phyloP scores from a whole-genome alignment of 768 basidiomycete genomes.

The Boletus reticulatus region DNA sequence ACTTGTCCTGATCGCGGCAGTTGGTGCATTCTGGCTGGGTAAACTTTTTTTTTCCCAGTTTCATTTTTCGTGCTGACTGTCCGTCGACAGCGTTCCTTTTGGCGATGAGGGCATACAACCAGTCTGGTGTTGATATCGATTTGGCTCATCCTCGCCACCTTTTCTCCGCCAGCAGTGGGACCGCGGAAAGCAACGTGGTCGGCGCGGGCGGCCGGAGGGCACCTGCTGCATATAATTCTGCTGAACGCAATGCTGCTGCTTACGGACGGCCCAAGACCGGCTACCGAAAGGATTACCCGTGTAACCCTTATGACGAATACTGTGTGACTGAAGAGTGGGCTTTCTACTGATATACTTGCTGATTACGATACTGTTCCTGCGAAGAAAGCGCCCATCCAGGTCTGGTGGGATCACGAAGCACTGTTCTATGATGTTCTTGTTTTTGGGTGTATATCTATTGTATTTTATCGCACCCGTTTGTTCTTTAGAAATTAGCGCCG shows the following conservation, averaged over 20 bases:
- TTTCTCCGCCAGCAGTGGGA: slow-evolving; percentile 35
- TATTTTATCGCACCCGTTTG: slow-evolving; percentile 14
- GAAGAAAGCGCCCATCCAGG: slow-evolving; percentile 1
- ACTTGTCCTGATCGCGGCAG: slow-evolving; percentile 63
- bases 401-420: slow-evolving; percentile 4
- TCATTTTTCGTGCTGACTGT: slow-evolving; percentile 1
- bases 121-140: slow-evolving; percentile 29
- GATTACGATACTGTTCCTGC: not conserved
- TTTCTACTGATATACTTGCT: slow-evolving; percentile 36
- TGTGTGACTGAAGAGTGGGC: slow-evolving; percentile 74
- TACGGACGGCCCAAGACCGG: slow-evolving; percentile 30
- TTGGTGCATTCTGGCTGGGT: slow-evolving; percentile 80
- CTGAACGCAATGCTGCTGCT: slow-evolving; percentile 31
- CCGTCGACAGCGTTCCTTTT: slow-evolving; percentile 38
- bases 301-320: slow-evolving; percentile 57
- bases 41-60: slow-evolving; percentile 22
- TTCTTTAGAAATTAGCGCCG: not conserved
- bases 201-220: slow-evolving; percentile 30
- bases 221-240: slow-evolving; percentile 18
- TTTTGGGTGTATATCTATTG: slow-evolving; percentile 19
- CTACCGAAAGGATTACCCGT: slow-evolving; percentile 47
- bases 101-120: slow-evolving; percentile 39
- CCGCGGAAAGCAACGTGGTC: slow-evolving; percentile 33
- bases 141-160: slow-evolving; percentile 29
- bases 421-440: slow-evolving; percentile 10